Base-by-base conservation (phyloP, 306 rosid genomes). In the Calophaca sinica region DNA sequence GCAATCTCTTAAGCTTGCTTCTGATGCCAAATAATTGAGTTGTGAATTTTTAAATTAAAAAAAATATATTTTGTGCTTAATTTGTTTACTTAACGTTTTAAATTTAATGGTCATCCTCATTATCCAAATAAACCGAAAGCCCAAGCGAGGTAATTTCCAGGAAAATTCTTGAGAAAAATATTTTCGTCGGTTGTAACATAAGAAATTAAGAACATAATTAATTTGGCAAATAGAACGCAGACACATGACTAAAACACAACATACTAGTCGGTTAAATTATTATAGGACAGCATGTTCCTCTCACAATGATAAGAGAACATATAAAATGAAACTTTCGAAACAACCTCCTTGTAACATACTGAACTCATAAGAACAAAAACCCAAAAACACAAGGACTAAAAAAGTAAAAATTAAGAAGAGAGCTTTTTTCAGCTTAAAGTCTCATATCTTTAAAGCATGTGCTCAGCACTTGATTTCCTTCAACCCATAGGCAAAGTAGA, bases 381-480 rank as follows among this genome's bases (percentile, higher is more conserved):
- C 78, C 44, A 2, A 51, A 79, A 57, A 35, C 41, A 67, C 3
- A 50, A 13, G 4, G 15, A 57, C 72, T 55, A 39, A 1, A 49
- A 57, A 13, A 20, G 26, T 20, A 20, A 20, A 20, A 20, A 20
- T 29, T 51, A 65, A 54, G 0, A 3, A 68, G 6, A 78, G 11
- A 57, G 48, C 4, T 5, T 77, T 52, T 52, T 7, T 59, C 2
- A 38, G 7, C 54, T 41, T 55, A 14, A 29, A 64, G 7, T 59
- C n/a, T 51, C 33, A 33, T 4, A 44, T 54, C 63, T 42, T 9
- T 36, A 44, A 64, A 46, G 32, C 69, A 49, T 3, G 74, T 72
- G 62, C 12, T 78, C 61, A 94, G 79, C 99, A 94, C 89, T 94
- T 94, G 87, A 94, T 70, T 82, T 94, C 99, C 96, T 86, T 94